Evolutionary conservation across 208 protist species (phyloP), one percentile per base, ranked within the genome.

Genomic region (Trypanosoma mega): DNA sequence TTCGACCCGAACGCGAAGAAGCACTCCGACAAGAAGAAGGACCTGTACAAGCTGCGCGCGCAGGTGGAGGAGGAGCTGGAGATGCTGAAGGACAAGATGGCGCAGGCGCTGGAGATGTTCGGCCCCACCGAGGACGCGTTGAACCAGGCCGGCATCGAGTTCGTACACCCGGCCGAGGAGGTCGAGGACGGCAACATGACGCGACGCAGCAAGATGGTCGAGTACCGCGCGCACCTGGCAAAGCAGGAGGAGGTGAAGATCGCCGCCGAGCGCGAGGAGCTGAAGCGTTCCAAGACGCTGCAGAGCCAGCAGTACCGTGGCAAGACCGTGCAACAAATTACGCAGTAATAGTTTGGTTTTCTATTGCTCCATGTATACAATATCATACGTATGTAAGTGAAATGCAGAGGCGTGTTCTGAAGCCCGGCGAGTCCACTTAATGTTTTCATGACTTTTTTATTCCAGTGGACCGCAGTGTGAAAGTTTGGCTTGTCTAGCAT

Each of bases 281-380:
- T 79, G 54, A 79, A 79, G 58, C 68, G 72, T 20, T 60, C 60
- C 55, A 84, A 84, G 64, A 64, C 69, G 49, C 63, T 91, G 37
- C 83, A 90, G 70, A 80, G 73, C 63, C 83, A 85, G 57, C 83
- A 90, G 75, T 76, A 83, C 71, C 80, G 80, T 39, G 84, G 80
- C 62, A 79, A 82, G 70, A 85, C 78, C 2, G 69, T 91, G 48
- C 82, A 78, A 53, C 78, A 86, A 61, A 83, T 86, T 57, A 90
- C 76, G 21, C 60, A 86, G 69, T 90, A 84, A 65, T 39, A n/a
- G n/a, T n/a, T n/a, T n/a, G n/a, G n/a, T n/a, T n/a, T n/a, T n/a
- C n/a, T n/a, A n/a, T n/a, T n/a, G n/a, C n/a, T n/a, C n/a, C n/a
- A n/a, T n/a, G n/a, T n/a, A n/a, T n/a, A n/a, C n/a, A n/a, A n/a